Percentiles rank a stretch among this genome's conserved stretches.
These are phyloP conservation scores for Corylus avellana DNA, from an alignment of 306 rosid genomes.

Conservation along the genomic window DNA sequence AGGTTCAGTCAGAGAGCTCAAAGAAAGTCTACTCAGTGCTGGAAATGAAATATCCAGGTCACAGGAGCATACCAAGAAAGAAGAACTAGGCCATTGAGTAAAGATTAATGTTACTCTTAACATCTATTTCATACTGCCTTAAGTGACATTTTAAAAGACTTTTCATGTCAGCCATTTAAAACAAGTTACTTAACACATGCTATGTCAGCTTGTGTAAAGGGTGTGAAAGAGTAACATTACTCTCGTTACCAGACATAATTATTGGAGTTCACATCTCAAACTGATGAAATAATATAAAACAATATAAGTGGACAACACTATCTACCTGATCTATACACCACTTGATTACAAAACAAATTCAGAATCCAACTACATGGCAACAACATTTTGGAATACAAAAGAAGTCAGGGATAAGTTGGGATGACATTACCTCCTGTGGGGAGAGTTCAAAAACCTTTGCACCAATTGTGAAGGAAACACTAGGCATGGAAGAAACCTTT, in stretches of 20 bases:
- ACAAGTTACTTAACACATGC: no score
- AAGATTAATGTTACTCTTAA: no score
- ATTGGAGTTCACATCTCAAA: neutral
- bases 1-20: neutral
- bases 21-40: neutral
- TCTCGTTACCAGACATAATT: no score
- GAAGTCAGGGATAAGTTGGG: conserved; percentile 2
- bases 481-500: conserved; percentile 65
- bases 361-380: neutral
- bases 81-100: no score
- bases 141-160: no score
- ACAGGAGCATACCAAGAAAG: neutral
- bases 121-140: no score
- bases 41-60: neutral
- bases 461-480: conserved; percentile 79
- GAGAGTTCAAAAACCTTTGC: conserved; percentile 58
- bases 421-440: conserved; percentile 64
- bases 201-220: no score
- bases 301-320: neutral
- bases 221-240: no score
- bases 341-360: neutral
- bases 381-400: conserved; percentile 2
- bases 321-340: neutral
- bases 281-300: neutral
- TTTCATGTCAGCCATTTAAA: no score